Conservation (phyloP, 2,329 filamentous ascomycete genomes). For the Fusarium pseudonygamai region DNA sequence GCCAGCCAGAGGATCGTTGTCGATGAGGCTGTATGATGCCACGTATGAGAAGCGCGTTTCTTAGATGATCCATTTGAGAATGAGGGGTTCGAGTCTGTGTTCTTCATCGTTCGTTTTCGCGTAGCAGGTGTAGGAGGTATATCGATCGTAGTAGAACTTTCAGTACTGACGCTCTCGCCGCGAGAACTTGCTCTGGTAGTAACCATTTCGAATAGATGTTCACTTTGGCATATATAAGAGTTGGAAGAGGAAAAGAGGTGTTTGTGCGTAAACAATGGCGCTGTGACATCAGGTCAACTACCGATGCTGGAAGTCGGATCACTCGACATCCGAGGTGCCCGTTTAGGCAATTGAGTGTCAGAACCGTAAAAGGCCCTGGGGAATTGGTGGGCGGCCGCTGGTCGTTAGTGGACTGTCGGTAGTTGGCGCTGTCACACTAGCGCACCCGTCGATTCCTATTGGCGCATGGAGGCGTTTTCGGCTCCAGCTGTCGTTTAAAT, state of each 20-base stretch:
- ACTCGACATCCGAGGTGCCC: constrained; percentile 13
- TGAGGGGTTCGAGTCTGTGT: not conserved
- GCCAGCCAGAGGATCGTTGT: constrained; percentile 73
- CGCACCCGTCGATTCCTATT: not conserved
- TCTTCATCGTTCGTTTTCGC: constrained; percentile 28
- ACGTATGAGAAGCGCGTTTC: constrained; percentile 37
- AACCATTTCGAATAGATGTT: constrained; percentile 45
- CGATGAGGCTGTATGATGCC: constrained; percentile 58
- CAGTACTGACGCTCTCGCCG: constrained; percentile 43
- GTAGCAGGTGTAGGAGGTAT: constrained; percentile 22
- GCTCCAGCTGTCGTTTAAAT: not conserved
- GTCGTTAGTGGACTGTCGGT: constrained; percentile 19
- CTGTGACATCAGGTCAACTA: not conserved
- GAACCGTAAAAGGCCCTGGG: constrained; percentile 4
- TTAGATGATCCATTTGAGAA: constrained; percentile 6
- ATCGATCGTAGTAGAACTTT: constrained; percentile 15
- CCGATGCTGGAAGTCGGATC: not conserved
- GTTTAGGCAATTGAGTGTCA: constrained; percentile 13
- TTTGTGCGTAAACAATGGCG: not conserved
- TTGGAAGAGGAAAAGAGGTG: not conserved
- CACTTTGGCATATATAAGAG: not conserved
- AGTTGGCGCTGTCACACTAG: not conserved
- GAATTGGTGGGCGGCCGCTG: not conserved
- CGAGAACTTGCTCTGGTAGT: constrained; percentile 51
- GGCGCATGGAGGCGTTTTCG: not conserved